Evolutionary conservation across 2,329 filamentous ascomycete species (phyloP).

Genomic region (Helminthosporium solani): DNA sequence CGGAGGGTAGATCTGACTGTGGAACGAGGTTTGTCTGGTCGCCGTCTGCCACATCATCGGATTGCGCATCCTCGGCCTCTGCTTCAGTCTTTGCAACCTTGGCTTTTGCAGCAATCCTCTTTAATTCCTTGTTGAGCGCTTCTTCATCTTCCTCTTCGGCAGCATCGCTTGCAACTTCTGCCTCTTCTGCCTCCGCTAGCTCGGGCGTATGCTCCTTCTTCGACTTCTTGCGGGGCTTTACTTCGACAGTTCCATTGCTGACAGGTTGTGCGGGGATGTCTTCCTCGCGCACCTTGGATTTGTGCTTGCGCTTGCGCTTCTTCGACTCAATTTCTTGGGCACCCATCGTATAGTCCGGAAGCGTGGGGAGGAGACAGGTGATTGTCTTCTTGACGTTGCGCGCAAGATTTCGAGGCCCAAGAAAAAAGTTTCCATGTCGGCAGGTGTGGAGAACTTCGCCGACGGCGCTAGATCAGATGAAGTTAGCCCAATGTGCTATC

Average conservation of each 20-base stretch:
- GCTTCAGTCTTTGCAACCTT: constrained; percentile 26
- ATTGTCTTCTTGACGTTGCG: constrained; percentile 8
- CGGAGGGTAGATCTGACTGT: constrained; percentile 55
- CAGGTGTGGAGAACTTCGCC: constrained; percentile 2
- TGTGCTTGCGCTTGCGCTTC: constrained; percentile 53
- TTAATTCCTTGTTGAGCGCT: constrained; percentile 37
- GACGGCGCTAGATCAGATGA: constrained; percentile 1
- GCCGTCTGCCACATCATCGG: constrained; percentile 25
- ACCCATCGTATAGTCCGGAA: constrained; percentile 32
- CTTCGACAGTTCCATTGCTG: constrained; percentile 35
- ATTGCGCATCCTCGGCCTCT: constrained; percentile 30
- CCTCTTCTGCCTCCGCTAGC: constrained; percentile 25
- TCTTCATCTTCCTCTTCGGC: constrained; percentile 37
- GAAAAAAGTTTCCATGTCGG: constrained; percentile 26
- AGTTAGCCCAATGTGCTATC: not conserved
- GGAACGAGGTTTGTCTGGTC: constrained; percentile 29
- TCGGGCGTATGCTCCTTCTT: constrained; percentile 43
- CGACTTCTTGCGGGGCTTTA: constrained; percentile 44
- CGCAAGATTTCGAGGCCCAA: constrained; percentile 18
- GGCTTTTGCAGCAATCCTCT: constrained; percentile 31
- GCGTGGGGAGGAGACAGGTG: constrained; percentile 4
- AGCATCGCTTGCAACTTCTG: constrained; percentile 20
- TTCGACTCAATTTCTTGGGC: constrained; percentile 44
- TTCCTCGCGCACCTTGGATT: constrained; percentile 36
- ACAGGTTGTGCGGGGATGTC: constrained; percentile 26